phyloP scores from a whole-genome alignment of 139 green algal genomes.

The Chlamydomonas schloesseri region DNA sequence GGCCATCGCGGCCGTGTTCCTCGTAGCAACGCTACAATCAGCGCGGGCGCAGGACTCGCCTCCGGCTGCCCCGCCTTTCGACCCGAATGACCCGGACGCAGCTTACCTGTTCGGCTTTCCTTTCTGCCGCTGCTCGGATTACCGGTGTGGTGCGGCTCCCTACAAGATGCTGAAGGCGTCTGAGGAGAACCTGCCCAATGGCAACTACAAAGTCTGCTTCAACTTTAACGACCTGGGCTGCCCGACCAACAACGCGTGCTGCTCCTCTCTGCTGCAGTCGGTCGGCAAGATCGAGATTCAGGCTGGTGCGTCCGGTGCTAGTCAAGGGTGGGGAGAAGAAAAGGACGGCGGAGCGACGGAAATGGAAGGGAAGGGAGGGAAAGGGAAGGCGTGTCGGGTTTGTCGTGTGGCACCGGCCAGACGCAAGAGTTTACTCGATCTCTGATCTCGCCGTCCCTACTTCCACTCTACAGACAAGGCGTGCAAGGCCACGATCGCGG shows the following conservation, averaged over 20 bases:
- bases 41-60: background rate
- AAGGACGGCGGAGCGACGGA: no score
- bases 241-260: constrained; percentile 8
- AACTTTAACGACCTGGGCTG: constrained; percentile 25
- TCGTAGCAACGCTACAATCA: background rate
- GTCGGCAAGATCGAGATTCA: constrained; percentile 25
- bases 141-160: constrained; percentile 14
- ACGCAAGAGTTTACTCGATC: no score
- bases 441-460: no score
- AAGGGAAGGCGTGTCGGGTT: no score
- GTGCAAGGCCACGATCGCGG: background rate
- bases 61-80: background rate
- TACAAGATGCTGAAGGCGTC: background rate
- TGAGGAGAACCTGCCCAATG: background rate
- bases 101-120: constrained; percentile 35
- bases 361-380: no score
- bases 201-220: constrained; percentile 20
- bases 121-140: constrained; percentile 26
- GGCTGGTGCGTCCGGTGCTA: constrained; percentile 5
- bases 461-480: background rate
- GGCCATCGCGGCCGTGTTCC: background rate
- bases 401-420: no score
- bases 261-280: background rate
- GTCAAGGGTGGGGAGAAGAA: no score
- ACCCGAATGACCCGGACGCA: background rate